A percentile compares a stretch with the other conserved stretches of the same genome.
phyloP scores from a whole-genome alignment of 352 stramenopile genomes.

The Globisporangium rhizosaccharum region DNA sequence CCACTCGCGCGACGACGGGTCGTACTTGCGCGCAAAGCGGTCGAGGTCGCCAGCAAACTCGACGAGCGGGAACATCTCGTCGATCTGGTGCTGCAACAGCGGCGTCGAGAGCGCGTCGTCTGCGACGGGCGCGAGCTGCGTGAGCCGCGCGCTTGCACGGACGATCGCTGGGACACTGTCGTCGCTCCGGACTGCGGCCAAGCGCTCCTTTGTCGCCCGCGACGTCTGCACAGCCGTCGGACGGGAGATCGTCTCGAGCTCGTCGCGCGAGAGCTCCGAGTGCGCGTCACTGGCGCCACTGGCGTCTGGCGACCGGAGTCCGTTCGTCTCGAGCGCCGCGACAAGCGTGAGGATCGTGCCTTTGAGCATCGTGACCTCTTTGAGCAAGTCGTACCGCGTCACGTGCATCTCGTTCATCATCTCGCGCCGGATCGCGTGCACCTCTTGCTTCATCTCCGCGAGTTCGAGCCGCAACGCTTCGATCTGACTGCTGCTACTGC shows the following conservation, averaged over 20 bases:
- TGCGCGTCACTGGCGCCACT: conserved; percentile 10
- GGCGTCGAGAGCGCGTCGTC: conserved; percentile 66
- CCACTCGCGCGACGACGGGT: conserved; percentile 55
- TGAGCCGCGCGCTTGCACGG: conserved; percentile 35
- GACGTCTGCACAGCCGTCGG: conserved; percentile 47
- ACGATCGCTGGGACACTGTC: conserved; percentile 18
- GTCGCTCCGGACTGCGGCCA: conserved; percentile 27
- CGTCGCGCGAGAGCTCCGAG: conserved; percentile 30
- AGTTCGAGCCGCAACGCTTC: conserved; percentile 50
- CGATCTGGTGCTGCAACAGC: conserved; percentile 60
- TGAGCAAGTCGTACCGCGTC: conserved; percentile 81
- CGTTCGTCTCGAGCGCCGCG: conserved; percentile 24
- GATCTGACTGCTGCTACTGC: conserved; percentile 10
- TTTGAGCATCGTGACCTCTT: conserved; percentile 78
- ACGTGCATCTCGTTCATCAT: conserved; percentile 84
- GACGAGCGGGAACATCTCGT: conserved; percentile 80
- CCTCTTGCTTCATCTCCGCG: conserved; percentile 55
- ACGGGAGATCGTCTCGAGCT: conserved; percentile 39
- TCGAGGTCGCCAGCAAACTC: conserved; percentile 51
- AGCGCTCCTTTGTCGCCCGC: conserved; percentile 35
- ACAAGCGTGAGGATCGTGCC: conserved; percentile 64
- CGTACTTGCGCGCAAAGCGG: conserved; percentile 30
- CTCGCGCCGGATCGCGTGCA: conserved; percentile 62
- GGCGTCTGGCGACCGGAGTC: conserved; percentile 12
- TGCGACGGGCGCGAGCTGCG: conserved; percentile 57